phyloP scores from a whole-genome alignment of 2,329 filamentous ascomycete genomes.

The Aotearoamyces nothofagi region DNA sequence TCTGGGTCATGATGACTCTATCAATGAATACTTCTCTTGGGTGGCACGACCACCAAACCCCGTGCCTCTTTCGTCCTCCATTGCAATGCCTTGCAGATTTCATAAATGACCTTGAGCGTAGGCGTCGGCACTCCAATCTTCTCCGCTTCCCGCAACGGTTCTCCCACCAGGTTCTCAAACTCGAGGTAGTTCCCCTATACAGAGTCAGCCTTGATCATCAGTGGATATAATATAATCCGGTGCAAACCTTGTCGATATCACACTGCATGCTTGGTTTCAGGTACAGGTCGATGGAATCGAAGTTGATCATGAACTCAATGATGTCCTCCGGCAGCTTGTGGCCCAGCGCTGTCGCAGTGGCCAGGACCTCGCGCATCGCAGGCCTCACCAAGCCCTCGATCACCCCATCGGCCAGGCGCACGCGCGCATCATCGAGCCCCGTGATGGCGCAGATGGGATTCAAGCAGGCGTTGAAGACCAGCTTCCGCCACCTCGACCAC shows the following conservation, averaged over 20 bases:
- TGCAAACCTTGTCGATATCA: slow-evolving; percentile 28
- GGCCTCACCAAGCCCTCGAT: slow-evolving; percentile 11
- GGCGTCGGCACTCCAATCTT: slow-evolving; percentile 33
- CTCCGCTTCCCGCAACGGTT: slow-evolving; percentile 33
- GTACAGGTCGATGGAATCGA: slow-evolving; percentile 5
- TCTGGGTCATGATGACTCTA: too few species aligned
- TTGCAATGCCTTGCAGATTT: slow-evolving; percentile 33
- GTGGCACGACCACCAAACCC: slow-evolving; percentile 20
- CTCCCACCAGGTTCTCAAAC: slow-evolving; percentile 37
- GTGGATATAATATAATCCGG: background rate
- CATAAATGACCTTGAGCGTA: slow-evolving; percentile 35
- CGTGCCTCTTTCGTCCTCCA: slow-evolving; percentile 24
- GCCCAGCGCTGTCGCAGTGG: slow-evolving; percentile 11
- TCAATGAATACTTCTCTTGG: slow-evolving; percentile 4
- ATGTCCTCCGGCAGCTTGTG: slow-evolving; percentile 9
- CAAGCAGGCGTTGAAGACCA: slow-evolving; percentile 12
- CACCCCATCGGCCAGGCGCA: slow-evolving; percentile 10
- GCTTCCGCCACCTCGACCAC: slow-evolving; percentile 9
- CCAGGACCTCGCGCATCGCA: slow-evolving; percentile 14
- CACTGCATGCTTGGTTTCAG: slow-evolving; percentile 27
- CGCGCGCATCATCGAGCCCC: slow-evolving; percentile 7
- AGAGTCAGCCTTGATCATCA: background rate
- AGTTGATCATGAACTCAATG: slow-evolving; percentile 6
- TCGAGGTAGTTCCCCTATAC: slow-evolving; percentile 36
- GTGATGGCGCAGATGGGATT: slow-evolving; percentile 11